Base-by-base conservation (phyloP, 805 yeast genomes). In the Candida fluviatilis region DNA sequence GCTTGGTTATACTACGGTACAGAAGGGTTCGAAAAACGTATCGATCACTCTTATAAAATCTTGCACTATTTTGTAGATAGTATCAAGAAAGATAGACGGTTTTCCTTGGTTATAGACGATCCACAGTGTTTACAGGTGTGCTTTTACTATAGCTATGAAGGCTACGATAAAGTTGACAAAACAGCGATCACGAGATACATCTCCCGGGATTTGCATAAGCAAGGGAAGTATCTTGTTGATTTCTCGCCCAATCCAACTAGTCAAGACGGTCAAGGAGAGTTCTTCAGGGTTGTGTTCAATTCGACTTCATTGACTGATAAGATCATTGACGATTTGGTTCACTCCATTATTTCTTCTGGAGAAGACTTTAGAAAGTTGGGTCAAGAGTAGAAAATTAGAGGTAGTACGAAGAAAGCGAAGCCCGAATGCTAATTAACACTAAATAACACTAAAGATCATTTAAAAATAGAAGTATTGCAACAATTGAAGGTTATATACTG, bases 81-180 rank as follows among this genome's bases (percentile, higher is more conserved):
- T 44, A 62, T 82, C 30, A 36, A 52, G 3, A 8, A 39, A 37
- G 47, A 43, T 5, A 56, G 67, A 0, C 71, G 75, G 1, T 85
- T 86, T 55, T 64, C 62, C 27, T 60, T 86, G 38, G 75, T 84
- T 10, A 48, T 58, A 21, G 52, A 62, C 18, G 79, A 82, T 1
- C 86, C 91, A 4, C 87, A 88, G 21, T 84, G 95, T 52, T 62
- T 85, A 35, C 95, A 86, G 58, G 89, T 85, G 3, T 87, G 95
- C 46, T 87, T 87, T 65, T 84, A 80, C 58, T 84, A 77, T 58
- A 67, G 73, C 23, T 83, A 84, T 0, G 37, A 40, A 5, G 48
- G 48, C 12, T 69, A 64, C 16, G 36, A 46, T 3, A 43, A 44
- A 4, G 47, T 58, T 29, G 54, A 59, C 23, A 78, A 74, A 58